These are phyloP conservation scores for Nakaseomyces glabratus DNA, from an alignment of 1,139 yeast genomes.

Conservation along the genomic window DNA sequence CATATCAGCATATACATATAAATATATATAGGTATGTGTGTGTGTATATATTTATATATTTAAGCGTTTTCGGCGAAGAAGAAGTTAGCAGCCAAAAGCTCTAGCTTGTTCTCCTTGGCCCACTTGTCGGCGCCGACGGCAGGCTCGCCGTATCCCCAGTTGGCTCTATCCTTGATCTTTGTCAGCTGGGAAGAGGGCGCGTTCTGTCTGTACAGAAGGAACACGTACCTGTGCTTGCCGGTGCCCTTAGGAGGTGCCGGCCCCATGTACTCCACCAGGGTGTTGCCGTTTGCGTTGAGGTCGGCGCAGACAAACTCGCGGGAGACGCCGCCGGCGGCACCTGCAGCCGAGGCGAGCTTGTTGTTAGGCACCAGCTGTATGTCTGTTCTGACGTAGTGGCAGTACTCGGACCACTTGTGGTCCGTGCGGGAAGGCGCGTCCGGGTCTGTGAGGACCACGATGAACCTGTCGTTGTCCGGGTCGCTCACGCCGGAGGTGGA, in stretches of 20 bases:
- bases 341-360: conserved; percentile 15
- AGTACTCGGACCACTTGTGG: conserved; percentile 80
- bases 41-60: too few species aligned
- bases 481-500: conserved; percentile 31
- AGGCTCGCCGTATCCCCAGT: conserved; percentile 78
- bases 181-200: conserved; percentile 14
- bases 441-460: conserved; percentile 79
- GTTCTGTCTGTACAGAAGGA: conserved; percentile 61
- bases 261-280: conserved; percentile 47
- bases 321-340: conserved; percentile 24
- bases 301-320: too few species aligned
- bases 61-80: conserved; percentile 60
- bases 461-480: conserved; percentile 36
- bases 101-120: conserved; percentile 54
- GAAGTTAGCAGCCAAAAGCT: conserved; percentile 68
- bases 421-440: conserved; percentile 84
- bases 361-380: conserved; percentile 33
- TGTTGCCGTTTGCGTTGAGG: conserved; percentile 14
- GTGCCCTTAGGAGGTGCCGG: conserved; percentile 83
- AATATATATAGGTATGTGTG: too few species aligned
- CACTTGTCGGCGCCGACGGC: conserved; percentile 71
- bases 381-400: conserved; percentile 67
- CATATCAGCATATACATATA: too few species aligned
- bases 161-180: conserved; percentile 45
- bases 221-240: conserved; percentile 75